These are phyloP conservation scores for Polymyxa betae DNA, from an alignment of 208 protist species.

Conservation along the genomic window DNA sequence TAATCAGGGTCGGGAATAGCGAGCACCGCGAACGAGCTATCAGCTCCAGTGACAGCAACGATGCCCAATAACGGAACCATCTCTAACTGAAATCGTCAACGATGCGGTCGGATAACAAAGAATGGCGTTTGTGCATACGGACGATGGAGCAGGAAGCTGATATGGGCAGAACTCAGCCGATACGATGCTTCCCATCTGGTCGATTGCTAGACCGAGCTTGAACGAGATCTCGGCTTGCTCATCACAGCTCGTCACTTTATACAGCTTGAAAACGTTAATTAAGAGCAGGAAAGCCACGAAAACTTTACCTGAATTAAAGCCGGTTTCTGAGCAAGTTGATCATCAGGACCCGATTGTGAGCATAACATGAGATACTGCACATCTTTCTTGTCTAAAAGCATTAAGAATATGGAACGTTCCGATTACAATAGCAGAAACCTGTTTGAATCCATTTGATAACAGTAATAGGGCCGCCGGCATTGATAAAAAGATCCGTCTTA, in stretches of 20 bases:
- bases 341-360: neutral
- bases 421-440: neutral
- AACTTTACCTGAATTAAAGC: too few relatives aligned
- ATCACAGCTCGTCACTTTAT: too few relatives aligned
- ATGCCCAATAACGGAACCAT: neutral
- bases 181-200: neutral
- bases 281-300: too few relatives aligned
- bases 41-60: neutral
- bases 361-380: slow-evolving; percentile 5
- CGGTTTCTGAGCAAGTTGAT: too few relatives aligned
- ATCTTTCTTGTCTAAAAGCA: neutral
- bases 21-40: neutral
- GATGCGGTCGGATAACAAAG: too few relatives aligned
- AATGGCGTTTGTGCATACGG: too few relatives aligned
- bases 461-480: slow-evolving; percentile 38
- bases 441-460: neutral
- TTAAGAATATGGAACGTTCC: neutral
- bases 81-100: neutral
- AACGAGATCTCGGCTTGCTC: neutral
- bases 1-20: neutral
- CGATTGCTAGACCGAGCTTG: neutral
- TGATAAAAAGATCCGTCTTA: neutral
- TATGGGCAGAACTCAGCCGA: slow-evolving; percentile 32
- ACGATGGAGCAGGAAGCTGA: neutral
- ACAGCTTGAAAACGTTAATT: too few relatives aligned